Evolutionary conservation across 345 rosid genomes (phyloP).

Genomic region (Heritiera fomes): DNA sequence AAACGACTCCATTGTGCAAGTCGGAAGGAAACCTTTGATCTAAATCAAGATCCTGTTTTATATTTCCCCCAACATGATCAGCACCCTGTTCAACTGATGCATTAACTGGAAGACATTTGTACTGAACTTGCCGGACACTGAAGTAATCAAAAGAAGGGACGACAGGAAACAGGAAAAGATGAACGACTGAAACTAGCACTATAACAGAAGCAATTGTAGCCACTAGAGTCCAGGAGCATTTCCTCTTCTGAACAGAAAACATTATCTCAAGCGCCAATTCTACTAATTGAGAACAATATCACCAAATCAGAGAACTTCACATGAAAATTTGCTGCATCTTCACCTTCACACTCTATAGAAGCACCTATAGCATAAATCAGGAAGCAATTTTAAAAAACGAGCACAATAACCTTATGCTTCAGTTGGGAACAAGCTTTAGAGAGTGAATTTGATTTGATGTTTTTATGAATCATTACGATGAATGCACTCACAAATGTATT

Average conservation of each 20-base stretch:
- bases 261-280: constrained; percentile 34
- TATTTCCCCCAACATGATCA: constrained; percentile 24
- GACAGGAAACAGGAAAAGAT: constrained; percentile 65
- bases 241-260: constrained; percentile 62
- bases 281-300: constrained; percentile 6
- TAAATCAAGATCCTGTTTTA: constrained; percentile 39
- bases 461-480: background rate
- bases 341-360: background rate
- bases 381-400: constrained; percentile 2
- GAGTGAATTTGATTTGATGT: background rate
- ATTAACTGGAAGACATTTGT: constrained; percentile 41
- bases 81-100: constrained; percentile 39
- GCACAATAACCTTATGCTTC: background rate
- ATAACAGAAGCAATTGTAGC: constrained; percentile 59
- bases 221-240: constrained; percentile 65
- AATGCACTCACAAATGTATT: background rate
- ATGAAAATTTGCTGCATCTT: constrained; percentile 1
- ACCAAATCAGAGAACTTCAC: background rate
- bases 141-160: constrained; percentile 71
- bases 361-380: constrained; percentile 12
- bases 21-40: constrained; percentile 72
- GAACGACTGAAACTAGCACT: constrained; percentile 68
- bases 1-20: constrained; percentile 63
- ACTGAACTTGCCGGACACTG: constrained; percentile 48
- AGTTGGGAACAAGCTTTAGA: background rate